Percentiles rank a stretch among this genome's conserved stretches.
Evolutionary conservation across 2,329 filamentous ascomycete genomes (phyloP).

Genomic region (Xylaria sp.): DNA sequence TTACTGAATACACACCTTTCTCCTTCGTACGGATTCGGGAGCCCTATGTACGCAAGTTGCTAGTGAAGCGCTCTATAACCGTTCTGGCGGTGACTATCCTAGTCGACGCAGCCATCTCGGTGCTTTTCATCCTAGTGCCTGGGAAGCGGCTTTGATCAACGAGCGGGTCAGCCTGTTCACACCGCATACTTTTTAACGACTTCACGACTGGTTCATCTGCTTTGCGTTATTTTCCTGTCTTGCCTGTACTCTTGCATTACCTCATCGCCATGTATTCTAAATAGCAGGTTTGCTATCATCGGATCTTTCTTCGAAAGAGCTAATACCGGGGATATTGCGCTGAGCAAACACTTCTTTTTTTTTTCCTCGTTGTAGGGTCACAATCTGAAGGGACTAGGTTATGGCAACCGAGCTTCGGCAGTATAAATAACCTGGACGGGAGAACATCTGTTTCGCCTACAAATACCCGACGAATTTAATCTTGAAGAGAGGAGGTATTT

Average conservation of each 20-base stretch:
- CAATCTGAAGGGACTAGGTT: neutral
- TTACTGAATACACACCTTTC: conserved; percentile 97
- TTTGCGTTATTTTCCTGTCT: conserved; percentile 12
- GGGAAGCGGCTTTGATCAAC: conserved; percentile 76
- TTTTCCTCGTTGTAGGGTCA: neutral
- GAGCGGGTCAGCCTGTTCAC: neutral
- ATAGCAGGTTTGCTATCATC: conserved; percentile 9
- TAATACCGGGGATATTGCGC: conserved; percentile 26
- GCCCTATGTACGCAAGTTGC: conserved; percentile 86
- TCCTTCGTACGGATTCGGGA: conserved; percentile 89
- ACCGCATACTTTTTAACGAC: conserved; percentile 40
- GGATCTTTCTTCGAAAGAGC: conserved; percentile 13
- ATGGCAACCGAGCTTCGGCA: neutral
- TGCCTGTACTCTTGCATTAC: conserved; percentile 3
- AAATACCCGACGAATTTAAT: conserved; percentile 1
- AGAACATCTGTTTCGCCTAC: neutral
- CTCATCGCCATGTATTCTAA: conserved; percentile 7
- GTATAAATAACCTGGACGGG: neutral
- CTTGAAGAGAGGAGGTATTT: neutral
- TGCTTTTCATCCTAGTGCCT: conserved; percentile 94
- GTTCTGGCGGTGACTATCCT: conserved; percentile 80
- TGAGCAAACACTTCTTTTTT: neutral
- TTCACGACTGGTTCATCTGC: conserved; percentile 42
- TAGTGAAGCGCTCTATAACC: conserved; percentile 85
- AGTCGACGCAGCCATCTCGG: conserved; percentile 82